Evolutionary conservation across 306 rosid genomes (phyloP).

Genomic region (Cyclanthera cordifolia): DNA sequence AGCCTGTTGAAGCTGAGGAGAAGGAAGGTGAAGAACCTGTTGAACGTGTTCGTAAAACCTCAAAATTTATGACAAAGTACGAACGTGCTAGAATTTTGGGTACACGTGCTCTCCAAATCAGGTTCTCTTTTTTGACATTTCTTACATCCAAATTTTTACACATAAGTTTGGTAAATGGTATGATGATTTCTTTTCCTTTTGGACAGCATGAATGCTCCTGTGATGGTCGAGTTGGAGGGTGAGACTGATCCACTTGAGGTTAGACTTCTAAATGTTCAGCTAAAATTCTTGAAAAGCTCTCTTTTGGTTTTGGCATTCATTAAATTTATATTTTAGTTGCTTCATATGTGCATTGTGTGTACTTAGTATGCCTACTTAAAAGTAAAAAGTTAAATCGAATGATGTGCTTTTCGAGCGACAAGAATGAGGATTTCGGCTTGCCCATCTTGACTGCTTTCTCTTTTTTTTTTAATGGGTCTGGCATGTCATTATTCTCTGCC

Average conservation of each 20-base stretch:
- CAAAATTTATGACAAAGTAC: conserved; percentile 82
- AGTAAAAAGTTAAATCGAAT: neutral
- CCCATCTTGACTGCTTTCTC: neutral
- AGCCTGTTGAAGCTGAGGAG: conserved; percentile 47
- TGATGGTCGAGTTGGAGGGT: conserved; percentile 92
- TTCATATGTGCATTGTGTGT: neutral
- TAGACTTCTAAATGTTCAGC: neutral
- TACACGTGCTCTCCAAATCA: conserved; percentile 90
- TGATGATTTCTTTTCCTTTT: conserved; percentile 11
- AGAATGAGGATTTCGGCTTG: neutral
- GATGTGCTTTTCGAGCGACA: neutral
- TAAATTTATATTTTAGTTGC: neutral
- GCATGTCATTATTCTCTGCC: neutral
- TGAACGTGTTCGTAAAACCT: conserved; percentile 61
- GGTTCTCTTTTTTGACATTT: conserved; percentile 27
- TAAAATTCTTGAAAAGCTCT: neutral
- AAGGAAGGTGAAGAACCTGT: conserved; percentile 36
- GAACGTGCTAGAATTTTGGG: conserved; percentile 93
- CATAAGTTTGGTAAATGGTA: neutral
- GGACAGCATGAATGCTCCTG: conserved; percentile 93
- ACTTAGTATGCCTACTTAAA: neutral
- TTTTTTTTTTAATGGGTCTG: neutral
- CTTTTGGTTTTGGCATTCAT: neutral
- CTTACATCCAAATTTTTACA: neutral
- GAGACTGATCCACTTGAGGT: conserved; percentile 97